These are phyloP conservation scores for Eudorina sp. DNA, from an alignment of 139 green algal genomes.

Conservation along the genomic window DNA sequence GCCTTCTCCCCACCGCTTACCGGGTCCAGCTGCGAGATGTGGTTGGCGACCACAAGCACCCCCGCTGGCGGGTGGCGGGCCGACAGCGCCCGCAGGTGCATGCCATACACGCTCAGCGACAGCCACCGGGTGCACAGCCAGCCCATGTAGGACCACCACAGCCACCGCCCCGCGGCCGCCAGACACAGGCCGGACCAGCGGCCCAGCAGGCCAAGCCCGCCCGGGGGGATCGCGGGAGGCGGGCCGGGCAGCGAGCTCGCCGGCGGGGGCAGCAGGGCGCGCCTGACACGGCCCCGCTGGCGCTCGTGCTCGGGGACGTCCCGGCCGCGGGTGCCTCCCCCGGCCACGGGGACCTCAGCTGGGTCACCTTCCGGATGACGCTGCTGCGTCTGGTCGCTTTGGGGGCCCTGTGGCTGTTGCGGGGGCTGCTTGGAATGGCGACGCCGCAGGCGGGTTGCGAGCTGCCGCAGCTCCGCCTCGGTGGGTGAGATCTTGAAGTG, in stretches of 20 bases:
- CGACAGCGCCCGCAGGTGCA: background rate
- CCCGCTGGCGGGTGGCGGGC: background rate
- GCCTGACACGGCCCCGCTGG: no score
- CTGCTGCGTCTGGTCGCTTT: no score
- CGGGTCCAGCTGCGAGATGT: conserved; percentile 16
- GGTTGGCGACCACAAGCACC: conserved; percentile 9
- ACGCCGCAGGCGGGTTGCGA: background rate
- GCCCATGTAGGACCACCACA: conserved; percentile 36
- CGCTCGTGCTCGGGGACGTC: no score
- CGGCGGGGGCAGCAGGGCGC: no score
- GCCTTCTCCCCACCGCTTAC: background rate
- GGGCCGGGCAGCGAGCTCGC: no score
- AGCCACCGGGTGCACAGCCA: conserved; percentile 36
- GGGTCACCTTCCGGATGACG: no score
- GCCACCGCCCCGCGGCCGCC: background rate
- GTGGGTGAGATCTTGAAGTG: conserved; percentile 34
- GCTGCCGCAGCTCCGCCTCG: background rate
- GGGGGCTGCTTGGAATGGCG: background rate
- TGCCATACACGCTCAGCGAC: conserved; percentile 17
- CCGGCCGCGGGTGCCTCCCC: no score
- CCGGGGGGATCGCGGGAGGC: background rate
- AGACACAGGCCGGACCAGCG: background rate
- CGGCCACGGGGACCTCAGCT: no score
- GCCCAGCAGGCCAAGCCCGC: background rate
- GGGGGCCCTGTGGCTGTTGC: background rate